Evolutionary conservation across 768 basidiomycete species (phyloP).

Genomic region (Hydnomerulius pinastri): DNA sequence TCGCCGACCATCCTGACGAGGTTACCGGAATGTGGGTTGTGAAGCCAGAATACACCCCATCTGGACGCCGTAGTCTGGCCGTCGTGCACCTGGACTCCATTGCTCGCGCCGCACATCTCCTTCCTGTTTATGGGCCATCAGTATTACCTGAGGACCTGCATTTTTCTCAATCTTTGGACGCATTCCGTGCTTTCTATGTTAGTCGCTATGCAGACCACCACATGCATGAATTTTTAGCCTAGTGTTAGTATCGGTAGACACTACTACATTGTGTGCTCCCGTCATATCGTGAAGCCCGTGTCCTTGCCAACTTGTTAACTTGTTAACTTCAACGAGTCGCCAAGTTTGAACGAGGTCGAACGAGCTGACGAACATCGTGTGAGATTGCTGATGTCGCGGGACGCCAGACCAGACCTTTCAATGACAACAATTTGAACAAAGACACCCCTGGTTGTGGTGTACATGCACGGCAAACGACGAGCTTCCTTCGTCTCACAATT

Average conservation of each 20-base stretch:
- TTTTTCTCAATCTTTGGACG: conserved; percentile 15
- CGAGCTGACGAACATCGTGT: background rate
- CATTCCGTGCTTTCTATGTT: too few relatives aligned
- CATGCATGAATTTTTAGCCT: conserved; percentile 15
- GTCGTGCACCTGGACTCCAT: conserved; percentile 27
- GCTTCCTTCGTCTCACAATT: too few relatives aligned
- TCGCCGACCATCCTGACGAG: conserved; percentile 17
- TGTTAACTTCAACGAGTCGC: too few relatives aligned
- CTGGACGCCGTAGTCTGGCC: conserved; percentile 31
- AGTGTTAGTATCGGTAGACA: conserved; percentile 5
- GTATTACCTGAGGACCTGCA: conserved; percentile 13
- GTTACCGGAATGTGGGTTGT: too few relatives aligned
- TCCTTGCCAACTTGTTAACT: too few relatives aligned
- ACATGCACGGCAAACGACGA: too few relatives aligned
- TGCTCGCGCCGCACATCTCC: conserved; percentile 20
- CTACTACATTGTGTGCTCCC: too few relatives aligned
- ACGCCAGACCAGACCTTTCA: too few relatives aligned
- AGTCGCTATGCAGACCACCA: background rate
- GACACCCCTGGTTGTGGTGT: too few relatives aligned
- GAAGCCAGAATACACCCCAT: too few relatives aligned
- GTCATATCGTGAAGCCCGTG: too few relatives aligned
- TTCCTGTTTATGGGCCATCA: conserved; percentile 5
- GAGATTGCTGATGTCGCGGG: background rate
- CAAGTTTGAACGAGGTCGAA: background rate
- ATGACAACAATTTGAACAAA: too few relatives aligned